Conservation (phyloP, 2,329 filamentous ascomycete species). For the Pyricularia sp. region DNA sequence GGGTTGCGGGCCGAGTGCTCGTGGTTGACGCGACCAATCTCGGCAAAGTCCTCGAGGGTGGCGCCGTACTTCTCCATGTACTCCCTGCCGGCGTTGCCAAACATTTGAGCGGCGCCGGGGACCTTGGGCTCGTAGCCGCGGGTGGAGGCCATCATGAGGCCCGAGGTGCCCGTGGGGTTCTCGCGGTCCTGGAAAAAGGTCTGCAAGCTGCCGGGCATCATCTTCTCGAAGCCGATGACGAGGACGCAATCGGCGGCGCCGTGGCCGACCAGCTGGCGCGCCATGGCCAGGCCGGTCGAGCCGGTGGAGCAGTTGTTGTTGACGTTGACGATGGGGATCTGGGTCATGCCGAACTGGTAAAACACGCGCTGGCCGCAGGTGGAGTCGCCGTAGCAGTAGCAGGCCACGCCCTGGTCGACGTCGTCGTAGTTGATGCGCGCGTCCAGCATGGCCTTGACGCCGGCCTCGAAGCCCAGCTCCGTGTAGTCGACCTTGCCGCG, state of each 20-base stretch:
- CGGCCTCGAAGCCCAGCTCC: slow-evolving; percentile 87
- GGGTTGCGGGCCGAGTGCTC: slow-evolving; percentile 86
- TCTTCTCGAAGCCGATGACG: slow-evolving; percentile 96
- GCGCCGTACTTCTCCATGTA: slow-evolving; percentile 97
- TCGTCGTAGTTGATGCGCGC: slow-evolving; percentile 95
- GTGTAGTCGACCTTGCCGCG: slow-evolving; percentile 91
- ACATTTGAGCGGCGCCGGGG: slow-evolving; percentile 83
- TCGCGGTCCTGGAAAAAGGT: slow-evolving; percentile 76
- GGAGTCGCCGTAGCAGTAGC: slow-evolving; percentile 95
- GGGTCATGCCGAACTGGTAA: slow-evolving; percentile 97
- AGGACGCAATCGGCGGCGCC: slow-evolving; percentile 82
- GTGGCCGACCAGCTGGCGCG: slow-evolving; percentile 65
- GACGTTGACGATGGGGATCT: slow-evolving; percentile 94
- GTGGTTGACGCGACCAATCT: slow-evolving; percentile 91
- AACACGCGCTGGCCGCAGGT: slow-evolving; percentile 95
- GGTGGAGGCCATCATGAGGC: slow-evolving; percentile 74
- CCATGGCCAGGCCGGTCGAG: slow-evolving; percentile 83
- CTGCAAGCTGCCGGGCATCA: slow-evolving; percentile 85
- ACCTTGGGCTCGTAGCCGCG: slow-evolving; percentile 66
- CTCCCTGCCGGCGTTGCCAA: slow-evolving; percentile 86
- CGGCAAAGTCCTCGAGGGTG: slow-evolving; percentile 76
- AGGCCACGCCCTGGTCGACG: slow-evolving; percentile 89
- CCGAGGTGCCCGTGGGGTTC: slow-evolving; percentile 65
- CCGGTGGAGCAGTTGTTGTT: slow-evolving; percentile 99
- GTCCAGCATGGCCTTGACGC: slow-evolving; percentile 75